These are phyloP conservation scores for Diaporthe longicolla DNA, from an alignment of 2,329 filamentous ascomycete species.

Conservation along the genomic window DNA sequence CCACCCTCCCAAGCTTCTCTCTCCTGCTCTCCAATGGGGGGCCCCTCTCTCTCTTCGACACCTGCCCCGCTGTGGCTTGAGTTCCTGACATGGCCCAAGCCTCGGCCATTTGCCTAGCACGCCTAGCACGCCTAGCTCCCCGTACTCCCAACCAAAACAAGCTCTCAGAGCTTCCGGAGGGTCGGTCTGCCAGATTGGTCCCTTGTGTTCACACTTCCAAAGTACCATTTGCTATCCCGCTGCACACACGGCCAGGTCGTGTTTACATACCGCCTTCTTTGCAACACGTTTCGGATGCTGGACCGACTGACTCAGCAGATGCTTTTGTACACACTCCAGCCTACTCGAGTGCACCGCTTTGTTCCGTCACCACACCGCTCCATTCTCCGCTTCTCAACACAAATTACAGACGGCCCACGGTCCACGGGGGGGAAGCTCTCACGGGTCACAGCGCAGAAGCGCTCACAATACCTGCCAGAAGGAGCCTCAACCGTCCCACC, in stretches of 20 bases:
- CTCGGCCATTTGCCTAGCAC: conserved; percentile 12
- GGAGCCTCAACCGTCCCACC: conserved; percentile 17
- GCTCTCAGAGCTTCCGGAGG: conserved; percentile 18
- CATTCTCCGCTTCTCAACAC: conserved; percentile 24
- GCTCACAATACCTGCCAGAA: conserved; percentile 28
- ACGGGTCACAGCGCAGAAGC: background rate
- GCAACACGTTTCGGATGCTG: conserved; percentile 11
- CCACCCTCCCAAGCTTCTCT: background rate
- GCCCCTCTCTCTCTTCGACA: background rate
- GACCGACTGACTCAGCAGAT: conserved; percentile 29
- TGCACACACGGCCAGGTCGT: background rate
- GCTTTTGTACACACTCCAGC: background rate
- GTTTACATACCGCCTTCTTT: background rate
- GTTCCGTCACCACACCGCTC: conserved; percentile 7
- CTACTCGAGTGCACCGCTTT: background rate
- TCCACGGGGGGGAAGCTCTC: conserved; percentile 14
- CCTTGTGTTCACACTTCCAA: background rate
- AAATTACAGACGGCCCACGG: conserved; percentile 24
- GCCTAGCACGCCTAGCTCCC: too few relatives aligned
- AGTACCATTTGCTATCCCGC: background rate
- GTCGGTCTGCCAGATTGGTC: background rate
- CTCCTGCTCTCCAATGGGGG: background rate
- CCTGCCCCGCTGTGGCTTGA: conserved; percentile 26
- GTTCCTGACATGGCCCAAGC: conserved; percentile 30
- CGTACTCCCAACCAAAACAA: conserved; percentile 10